Evolutionary conservation across 140 eudicot species (phyloP).

Genomic region (Cichorium intybus): DNA sequence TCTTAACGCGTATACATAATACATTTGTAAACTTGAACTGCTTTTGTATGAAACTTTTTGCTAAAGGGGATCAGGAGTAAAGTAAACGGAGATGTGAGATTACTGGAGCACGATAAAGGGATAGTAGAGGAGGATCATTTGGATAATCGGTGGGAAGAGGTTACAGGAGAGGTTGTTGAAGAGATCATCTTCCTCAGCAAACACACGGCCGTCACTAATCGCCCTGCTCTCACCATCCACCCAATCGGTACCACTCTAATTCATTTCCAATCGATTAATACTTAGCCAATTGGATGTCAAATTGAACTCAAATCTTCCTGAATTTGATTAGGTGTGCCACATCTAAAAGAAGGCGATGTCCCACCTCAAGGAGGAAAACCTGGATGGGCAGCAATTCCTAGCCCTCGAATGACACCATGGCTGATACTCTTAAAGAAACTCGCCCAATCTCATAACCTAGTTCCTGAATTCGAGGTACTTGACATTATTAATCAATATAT

Average conservation of each 20-base stretch:
- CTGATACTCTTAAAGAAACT: conserved; percentile 65
- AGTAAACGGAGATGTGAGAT: conserved; percentile 58
- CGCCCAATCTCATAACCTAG: conserved; percentile 62
- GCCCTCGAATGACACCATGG: conserved; percentile 91
- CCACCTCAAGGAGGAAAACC: conserved; percentile 93
- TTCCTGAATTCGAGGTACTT: conserved; percentile 93
- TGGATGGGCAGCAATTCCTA: conserved; percentile 96
- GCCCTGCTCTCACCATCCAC: conserved; percentile 87
- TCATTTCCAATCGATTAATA: not conserved
- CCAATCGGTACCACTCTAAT: conserved; percentile 56
- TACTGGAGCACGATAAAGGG: conserved; percentile 69
- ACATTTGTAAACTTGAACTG: not conserved
- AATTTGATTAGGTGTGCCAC: conserved; percentile 76
- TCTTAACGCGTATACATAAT: not conserved
- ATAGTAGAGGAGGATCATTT: conserved; percentile 79
- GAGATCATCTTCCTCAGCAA: conserved; percentile 78
- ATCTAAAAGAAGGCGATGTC: conserved; percentile 79
- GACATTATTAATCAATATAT: too few species aligned
- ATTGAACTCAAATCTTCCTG: not conserved
- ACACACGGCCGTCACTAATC: conserved; percentile 80
- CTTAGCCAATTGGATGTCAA: not conserved
- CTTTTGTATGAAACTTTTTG: not conserved
- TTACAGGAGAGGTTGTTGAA: conserved; percentile 56
- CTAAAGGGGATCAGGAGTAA: conserved; percentile 66
- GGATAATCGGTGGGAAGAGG: conserved; percentile 79